Evolutionary conservation across 2,329 filamentous ascomycete species (phyloP), one percentile per base, ranked within the genome.

Genomic region (Fusarium begoniae): DNA sequence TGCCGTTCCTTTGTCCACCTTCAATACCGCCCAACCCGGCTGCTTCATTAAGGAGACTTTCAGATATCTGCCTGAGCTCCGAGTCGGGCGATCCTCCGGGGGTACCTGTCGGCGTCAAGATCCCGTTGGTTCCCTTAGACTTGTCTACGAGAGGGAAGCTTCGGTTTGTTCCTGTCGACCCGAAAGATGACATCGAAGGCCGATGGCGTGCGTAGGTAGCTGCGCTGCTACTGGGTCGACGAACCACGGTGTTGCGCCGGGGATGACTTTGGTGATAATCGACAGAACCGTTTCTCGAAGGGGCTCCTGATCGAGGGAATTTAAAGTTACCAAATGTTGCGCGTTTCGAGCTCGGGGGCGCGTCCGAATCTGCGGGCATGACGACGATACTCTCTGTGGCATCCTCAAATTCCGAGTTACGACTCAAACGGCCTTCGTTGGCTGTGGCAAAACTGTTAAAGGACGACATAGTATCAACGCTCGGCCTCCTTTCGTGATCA

Each of bases 121-220:
- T 80, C 11, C 86, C 87, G 38, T 82, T 84, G 56, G 83, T 85
- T 14, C 83, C 78, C 70, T 84, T 87, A 22, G 85, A 77, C 75
- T 85, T 89, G 74, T 87, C 88, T 47, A 91, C 85, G 10, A 92
- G 83, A 2, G 90, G 90, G 71, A 92, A 92, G 78, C 89, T 91
- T 74, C 90, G 84, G 57, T 86, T 88, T 3, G 90, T 91, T 22
- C 88, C 88, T 1, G 84, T 85, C 1, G 89, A 91, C 51, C 88
- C 87, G 66, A 90, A 84, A 0, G 89, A 90, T 8, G 89, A 88
- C 28, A 87, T 80, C 1, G 89, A 90, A 11, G 89, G 88, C 4
- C 88, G 74, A 60, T 76, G 77, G 40, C 59, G 64, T 40, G 69
- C 35, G 13, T 69, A 58, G 15, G 64, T 55, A 47, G 58, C 64